Base-by-base conservation (phyloP, 1,284 basidiomycete genomes). In the Malassezia japonica region DNA sequence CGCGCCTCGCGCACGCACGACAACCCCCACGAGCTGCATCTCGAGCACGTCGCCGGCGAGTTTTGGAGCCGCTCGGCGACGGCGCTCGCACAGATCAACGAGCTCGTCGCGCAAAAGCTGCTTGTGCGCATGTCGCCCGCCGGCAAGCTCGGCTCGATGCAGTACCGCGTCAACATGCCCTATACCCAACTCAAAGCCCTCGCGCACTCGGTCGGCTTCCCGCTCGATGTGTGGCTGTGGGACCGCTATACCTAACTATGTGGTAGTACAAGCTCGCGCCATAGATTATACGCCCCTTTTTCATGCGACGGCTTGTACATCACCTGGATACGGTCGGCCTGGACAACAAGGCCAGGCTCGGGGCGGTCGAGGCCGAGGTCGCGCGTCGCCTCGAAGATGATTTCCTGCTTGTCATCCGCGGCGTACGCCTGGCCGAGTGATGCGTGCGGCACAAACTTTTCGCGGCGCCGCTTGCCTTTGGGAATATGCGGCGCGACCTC, bases 61-160 rank as follows among this genome's bases (percentile, higher is more conserved):
- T 54, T 54, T n/a, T 48, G 51, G 51, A 48, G 46, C 32, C 51
- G 51, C 2, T 54, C 51, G 15, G 37, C 46, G 1, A 48, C 46
- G 16, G 41, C 46, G 15, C 34, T 48, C 7, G 40, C 29, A 6
- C 40, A 48, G 23, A 41, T 54, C 28, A 54, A 54, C 38, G 41
- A 31, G 27, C 47, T 54, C 20, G 51, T 54, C n/a, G 37, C 29
- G 16, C 25, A 54, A 23, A 33, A 44, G 16, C 42, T 48, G 9
- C 40, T 54, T 31, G 46, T 54, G 40, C 46, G 51, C 24, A 48
- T 54, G 46, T 48, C 51, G 15, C 51, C 51, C 2, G 51, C 51
- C 8, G 47, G 44, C 23, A 54, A 48, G 32, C 42, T 54, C 15
- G 37, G 46, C 35, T 35, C 46, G 20, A 36, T 54, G 38, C 51